Percentiles rank a stretch among this genome's conserved stretches.
phyloP scores from a whole-genome alignment of 1,284 basidiomycete genomes.

The Ustilago vetiveriae region DNA sequence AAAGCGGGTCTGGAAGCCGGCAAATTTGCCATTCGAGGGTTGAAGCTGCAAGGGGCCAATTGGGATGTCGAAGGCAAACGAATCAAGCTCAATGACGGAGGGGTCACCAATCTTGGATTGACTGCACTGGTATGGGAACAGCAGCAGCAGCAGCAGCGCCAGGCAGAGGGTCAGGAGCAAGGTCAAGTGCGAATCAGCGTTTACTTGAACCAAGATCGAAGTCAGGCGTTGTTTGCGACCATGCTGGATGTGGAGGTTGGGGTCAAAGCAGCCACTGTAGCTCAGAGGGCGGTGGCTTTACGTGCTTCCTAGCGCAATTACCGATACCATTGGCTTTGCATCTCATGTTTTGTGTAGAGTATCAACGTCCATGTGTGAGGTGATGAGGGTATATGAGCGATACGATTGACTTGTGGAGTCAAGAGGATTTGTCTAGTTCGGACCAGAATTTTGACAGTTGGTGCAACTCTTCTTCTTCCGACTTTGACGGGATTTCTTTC shows the following conservation, averaged over 20 bases:
- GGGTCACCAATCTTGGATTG: conserved; percentile 48
- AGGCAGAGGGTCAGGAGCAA: background rate
- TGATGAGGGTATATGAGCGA: conserved; percentile 10
- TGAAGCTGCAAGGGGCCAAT: conserved; percentile 61
- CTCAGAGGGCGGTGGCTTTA: conserved; percentile 62
- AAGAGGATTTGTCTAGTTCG: conserved; percentile 1
- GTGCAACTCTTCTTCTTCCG: conserved; percentile 22
- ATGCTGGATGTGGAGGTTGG: conserved; percentile 77
- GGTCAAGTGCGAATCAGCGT: conserved; percentile 76
- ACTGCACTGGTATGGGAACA: conserved; percentile 54
- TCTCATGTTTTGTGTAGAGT: no score
- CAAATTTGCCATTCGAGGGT: conserved; percentile 44
- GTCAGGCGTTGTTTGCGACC: conserved; percentile 86
- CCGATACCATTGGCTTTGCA: no score
- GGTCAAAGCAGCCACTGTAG: conserved; percentile 34
- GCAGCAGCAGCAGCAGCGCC: background rate
- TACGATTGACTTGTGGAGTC: no score
- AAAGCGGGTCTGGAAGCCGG: conserved; percentile 68
- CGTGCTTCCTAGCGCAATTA: conserved; percentile 38
- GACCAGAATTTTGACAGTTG: conserved; percentile 27
- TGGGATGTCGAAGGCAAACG: conserved; percentile 28
- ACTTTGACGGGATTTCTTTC: background rate
- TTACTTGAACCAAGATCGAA: conserved; percentile 89
- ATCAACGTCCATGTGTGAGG: background rate
- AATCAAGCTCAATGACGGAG: conserved; percentile 51